Evolutionary conservation across 768 basidiomycete genomes (phyloP).

Genomic region (Asterophora parasitica): DNA sequence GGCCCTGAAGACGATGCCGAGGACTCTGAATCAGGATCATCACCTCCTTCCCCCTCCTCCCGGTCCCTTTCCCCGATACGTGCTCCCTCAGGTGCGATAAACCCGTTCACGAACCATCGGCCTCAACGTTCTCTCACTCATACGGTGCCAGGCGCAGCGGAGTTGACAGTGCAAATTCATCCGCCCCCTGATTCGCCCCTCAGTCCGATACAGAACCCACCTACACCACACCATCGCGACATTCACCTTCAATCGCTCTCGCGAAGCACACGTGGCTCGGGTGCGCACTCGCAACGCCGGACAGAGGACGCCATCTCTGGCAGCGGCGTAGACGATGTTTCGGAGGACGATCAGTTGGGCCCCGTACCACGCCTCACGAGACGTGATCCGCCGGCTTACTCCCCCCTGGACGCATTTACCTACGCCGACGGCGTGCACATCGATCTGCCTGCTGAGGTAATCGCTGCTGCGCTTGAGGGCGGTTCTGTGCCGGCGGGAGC

Average conservation of each 20-base stretch:
- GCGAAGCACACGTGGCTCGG: slow-evolving; percentile 21
- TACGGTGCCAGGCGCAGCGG: slow-evolving; percentile 58
- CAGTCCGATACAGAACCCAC: slow-evolving; percentile 70
- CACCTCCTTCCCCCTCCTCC: slow-evolving; percentile 34
- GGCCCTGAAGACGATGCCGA: slow-evolving; percentile 21
- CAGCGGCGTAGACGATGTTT: slow-evolving; percentile 19
- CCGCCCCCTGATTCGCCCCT: slow-evolving; percentile 76
- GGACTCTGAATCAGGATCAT: slow-evolving; percentile 24
- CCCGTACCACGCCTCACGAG: slow-evolving; percentile 36
- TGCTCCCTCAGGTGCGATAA: slow-evolving; percentile 71
- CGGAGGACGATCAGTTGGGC: slow-evolving; percentile 28
- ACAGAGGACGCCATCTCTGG: slow-evolving; percentile 24
- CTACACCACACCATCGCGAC: slow-evolving; percentile 79
- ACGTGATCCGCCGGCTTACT: slow-evolving; percentile 81
- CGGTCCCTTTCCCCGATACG: slow-evolving; percentile 58
- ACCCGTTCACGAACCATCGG: slow-evolving; percentile 73
- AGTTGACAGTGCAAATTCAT: slow-evolving; percentile 66
- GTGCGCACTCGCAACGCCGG: slow-evolving; percentile 38
- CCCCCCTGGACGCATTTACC: slow-evolving; percentile 79
- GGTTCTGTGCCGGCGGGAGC: slow-evolving; percentile 54
- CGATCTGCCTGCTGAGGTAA: slow-evolving; percentile 89
- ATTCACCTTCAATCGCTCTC: slow-evolving; percentile 73
- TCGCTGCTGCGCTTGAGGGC: slow-evolving; percentile 84
- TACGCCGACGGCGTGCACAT: slow-evolving; percentile 90
- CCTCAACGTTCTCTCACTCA: slow-evolving; percentile 66